Evolutionary conservation across 495 filamentous ascomycete species (phyloP), one percentile per base, ranked within the genome.

Genomic region (Filosporella fistucella): DNA sequence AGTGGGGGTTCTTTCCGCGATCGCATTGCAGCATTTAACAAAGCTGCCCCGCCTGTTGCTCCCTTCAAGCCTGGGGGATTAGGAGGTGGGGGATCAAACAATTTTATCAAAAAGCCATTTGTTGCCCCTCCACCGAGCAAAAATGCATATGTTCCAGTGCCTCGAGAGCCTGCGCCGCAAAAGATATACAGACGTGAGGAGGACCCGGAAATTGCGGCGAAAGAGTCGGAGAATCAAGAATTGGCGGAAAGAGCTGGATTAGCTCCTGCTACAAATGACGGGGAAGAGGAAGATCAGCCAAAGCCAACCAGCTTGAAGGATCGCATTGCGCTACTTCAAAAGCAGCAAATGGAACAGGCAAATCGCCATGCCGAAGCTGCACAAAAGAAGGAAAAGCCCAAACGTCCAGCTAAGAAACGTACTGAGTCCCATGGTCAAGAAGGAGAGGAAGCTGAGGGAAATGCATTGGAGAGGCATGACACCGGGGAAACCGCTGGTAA

Each of bases 51-150:
- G 6, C 93, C 93, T 10, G 67, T 93, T 46, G 79, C 89, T 3
- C 93, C 94, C 2, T 89, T 89, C 64, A 95, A 96, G 57, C 88
- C 89, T 11, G 72, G 78, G 51, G 77, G 78, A 3, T 58, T 82
- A 28, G 68, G 75, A 43, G 52, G 51, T 14, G 70, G 78, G 21
- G 72, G 77, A 35, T 74, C 77, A 10, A 69, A 71, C 39, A 75
- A 77, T 48, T 97, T 97, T 55, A 81, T 97, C 63, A 96, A 94
- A 74, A 97, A 97, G 65, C 89, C 93, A n/a, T 98, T 96, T 57
- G 93, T 98, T 48, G 85, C 93, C 1, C 89, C 94, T 24, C 93
- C 93, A 42, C 93, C 93, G 6, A 95, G 89, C 64, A 86, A 90
- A 53, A 84, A 96, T 73, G 84, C 94, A 2, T 98, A 89, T 57